Base-by-base conservation (phyloP, 192 early-diverging fungal genomes). In the Coemansia pectinata region DNA sequence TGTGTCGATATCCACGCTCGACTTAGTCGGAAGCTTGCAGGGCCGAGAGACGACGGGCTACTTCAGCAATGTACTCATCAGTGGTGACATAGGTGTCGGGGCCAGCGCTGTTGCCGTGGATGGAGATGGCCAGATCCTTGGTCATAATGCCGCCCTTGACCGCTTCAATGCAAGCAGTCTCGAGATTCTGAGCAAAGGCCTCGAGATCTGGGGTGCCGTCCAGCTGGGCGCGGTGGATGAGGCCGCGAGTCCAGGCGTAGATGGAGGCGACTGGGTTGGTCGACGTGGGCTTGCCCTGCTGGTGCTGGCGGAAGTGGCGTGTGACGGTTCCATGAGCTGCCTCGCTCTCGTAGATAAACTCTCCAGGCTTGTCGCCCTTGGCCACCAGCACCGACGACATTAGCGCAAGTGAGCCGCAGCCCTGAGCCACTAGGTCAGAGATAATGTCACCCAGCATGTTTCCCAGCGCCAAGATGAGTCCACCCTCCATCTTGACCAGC, bases 211-310 rank as follows among this genome's bases (percentile, higher is more conserved):
- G 76, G 76, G 94, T 93, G 45, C 88, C 82, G 73, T 99, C 97
- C 25, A 99, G 85, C 88, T 94, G 94, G 70, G 96, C 95, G 57
- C 97, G 93, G 81, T 98, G 96, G 34, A 88, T 91, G 41, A 99
- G 86, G 60, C 97, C 97, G 47, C 96, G 92, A 44, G 95, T 90
- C 92, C 92, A 94, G 45, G 97, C 97, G 77, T 95, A 99, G 81
- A 99, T 98, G 34, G 91, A 93, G 25, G 97, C 97, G 60, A 99
- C 93, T 0, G 97, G 94, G 90, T 99, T 99, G 75, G 97, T 99
- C 33, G 90, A 92, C 3, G 97, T 99, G 71, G 93, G 88, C 36
- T 91, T 88, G 68, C 97, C 97, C 84, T 94, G 91, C 81, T 99
- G 97, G 87, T 99, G 94, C 79, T 96, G 93, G 63, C 92, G 88